phyloP scores from a whole-genome alignment of 495 filamentous ascomycete genomes.

The Filosporella fistucella region DNA sequence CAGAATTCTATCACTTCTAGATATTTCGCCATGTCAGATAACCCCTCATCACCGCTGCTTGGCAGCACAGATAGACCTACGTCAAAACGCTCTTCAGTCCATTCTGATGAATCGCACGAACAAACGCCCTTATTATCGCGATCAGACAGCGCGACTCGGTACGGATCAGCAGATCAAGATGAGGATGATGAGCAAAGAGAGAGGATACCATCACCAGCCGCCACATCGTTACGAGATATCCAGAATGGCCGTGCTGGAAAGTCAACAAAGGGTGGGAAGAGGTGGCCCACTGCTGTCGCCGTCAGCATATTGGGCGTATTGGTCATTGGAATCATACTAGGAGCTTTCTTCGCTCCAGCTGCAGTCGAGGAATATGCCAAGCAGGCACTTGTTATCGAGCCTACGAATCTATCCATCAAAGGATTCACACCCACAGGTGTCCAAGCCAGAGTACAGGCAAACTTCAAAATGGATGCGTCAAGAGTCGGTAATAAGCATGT shows the following conservation, averaged over 20 bases:
- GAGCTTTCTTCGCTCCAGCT: slow-evolving; percentile 75
- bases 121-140: slow-evolving; percentile 49
- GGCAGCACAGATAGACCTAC: slow-evolving; percentile 25
- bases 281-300: slow-evolving; percentile 36
- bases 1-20: neutral
- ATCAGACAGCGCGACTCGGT: slow-evolving; percentile 32
- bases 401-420: slow-evolving; percentile 76
- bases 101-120: slow-evolving; percentile 34
- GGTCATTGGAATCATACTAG: slow-evolving; percentile 42
- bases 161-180: slow-evolving; percentile 33
- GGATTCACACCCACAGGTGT: slow-evolving; percentile 75
- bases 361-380: slow-evolving; percentile 80
- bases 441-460: slow-evolving; percentile 70
- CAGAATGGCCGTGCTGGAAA: slow-evolving; percentile 13
- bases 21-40: slow-evolving; percentile 35
- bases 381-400: slow-evolving; percentile 74
- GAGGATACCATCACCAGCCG: slow-evolving; percentile 18
- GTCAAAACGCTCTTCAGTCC: slow-evolving; percentile 26
- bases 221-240: slow-evolving; percentile 18
- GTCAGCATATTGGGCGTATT: slow-evolving; percentile 35
- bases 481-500: slow-evolving; percentile 66
- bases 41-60: slow-evolving; percentile 38
- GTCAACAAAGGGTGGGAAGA: slow-evolving; percentile 13
- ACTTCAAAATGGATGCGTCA: slow-evolving; percentile 71
- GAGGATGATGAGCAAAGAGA: slow-evolving; percentile 33